Conservation (phyloP, 78 protist species). For the Dictyostelium capitatum region DNA sequence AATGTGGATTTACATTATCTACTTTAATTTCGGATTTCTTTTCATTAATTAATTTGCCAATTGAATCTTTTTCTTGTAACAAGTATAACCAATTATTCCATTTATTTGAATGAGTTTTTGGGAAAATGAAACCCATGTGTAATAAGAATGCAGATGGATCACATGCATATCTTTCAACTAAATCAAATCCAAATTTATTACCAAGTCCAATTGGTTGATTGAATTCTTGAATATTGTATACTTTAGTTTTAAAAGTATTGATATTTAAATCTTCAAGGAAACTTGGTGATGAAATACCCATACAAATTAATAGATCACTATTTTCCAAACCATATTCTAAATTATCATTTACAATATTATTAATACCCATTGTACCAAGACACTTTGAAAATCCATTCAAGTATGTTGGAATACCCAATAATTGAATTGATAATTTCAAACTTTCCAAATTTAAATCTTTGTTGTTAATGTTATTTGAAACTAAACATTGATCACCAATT, state of each 20-base stretch:
- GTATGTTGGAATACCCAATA: conserved; percentile 33
- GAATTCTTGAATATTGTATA: neutral
- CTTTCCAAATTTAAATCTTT: conserved; percentile 30
- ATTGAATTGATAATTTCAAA: conserved; percentile 26
- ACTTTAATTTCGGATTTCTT: conserved; percentile 21
- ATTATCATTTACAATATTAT: conserved; percentile 25
- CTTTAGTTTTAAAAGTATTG: neutral
- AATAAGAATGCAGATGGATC: conserved; percentile 31
- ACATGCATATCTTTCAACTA: neutral
- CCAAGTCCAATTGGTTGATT: neutral
- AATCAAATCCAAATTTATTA: neutral
- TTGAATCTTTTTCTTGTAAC: conserved; percentile 29
- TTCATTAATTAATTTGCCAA: neutral
- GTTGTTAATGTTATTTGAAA: neutral
- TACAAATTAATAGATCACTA: conserved; percentile 7
- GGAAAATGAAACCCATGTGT: conserved; percentile 36
- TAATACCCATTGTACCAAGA: neutral
- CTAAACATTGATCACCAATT: conserved; percentile 33
- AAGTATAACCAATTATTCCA: conserved; percentile 16
- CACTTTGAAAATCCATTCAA: conserved; percentile 20
- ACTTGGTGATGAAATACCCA: conserved; percentile 23
- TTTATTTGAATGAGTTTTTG: neutral
- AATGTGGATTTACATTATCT: conserved; percentile 4
- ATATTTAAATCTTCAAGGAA: conserved; percentile 7
- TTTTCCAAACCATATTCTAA: conserved; percentile 9